A percentile compares a stretch with the other conserved stretches of the same genome.
Evolutionary conservation across 163 green algal species (phyloP).

Genomic region (Scenedesmus sp.): DNA sequence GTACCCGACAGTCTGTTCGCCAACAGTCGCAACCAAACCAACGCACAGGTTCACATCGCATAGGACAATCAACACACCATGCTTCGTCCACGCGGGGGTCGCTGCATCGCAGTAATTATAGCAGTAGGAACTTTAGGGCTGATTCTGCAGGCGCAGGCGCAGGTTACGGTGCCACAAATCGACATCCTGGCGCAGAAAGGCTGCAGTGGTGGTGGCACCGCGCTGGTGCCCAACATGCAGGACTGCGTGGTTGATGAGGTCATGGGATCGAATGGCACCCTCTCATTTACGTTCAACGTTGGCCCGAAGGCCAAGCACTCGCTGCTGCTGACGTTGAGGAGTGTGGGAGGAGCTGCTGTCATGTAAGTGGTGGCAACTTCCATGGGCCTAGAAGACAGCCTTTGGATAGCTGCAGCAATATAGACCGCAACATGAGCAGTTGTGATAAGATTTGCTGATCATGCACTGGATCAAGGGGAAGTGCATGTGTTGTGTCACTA

Average conservation of each 20-base stretch:
- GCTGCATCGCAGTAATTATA: background rate
- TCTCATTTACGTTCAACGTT: slow-evolving; percentile 7
- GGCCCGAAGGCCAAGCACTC: slow-evolving; percentile 22
- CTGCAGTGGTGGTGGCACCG: background rate
- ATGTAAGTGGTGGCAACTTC: slow-evolving; percentile 27
- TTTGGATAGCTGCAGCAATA: background rate
- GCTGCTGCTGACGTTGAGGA: slow-evolving; percentile 31
- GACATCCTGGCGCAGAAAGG: background rate
- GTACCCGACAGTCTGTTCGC: background rate
- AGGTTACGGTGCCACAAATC: background rate
- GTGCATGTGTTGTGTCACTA: background rate
- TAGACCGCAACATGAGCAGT: too few relatives aligned
- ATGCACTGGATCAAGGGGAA: too few relatives aligned
- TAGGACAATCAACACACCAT: background rate
- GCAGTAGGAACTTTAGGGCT: background rate
- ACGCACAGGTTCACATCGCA: slow-evolving; percentile 1
- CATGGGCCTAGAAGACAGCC: background rate
- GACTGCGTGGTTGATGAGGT: slow-evolving; percentile 41
- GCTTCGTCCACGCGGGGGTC: background rate
- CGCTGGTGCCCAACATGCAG: slow-evolving; percentile 20
- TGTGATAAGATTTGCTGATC: too few relatives aligned
- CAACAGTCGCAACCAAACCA: background rate
- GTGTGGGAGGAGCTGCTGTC: slow-evolving; percentile 18
- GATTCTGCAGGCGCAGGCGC: background rate
- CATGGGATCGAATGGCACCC: slow-evolving; percentile 31